Conservation (phyloP, 345 rosid species). For the Psidium friedrichsthalianum region DNA sequence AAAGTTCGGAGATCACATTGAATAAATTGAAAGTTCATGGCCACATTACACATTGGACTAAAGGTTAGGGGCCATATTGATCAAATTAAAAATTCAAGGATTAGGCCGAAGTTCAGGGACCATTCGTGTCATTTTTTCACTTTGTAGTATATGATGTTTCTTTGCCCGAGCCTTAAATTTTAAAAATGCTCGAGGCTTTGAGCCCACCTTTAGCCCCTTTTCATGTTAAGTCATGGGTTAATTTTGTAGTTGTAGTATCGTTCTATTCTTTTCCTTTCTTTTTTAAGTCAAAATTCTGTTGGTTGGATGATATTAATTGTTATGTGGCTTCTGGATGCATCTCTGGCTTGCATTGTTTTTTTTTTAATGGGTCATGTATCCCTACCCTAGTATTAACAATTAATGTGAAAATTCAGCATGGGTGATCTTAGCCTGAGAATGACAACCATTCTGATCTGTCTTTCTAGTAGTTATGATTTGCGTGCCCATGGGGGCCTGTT, state of each 20-base stretch:
- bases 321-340: not conserved
- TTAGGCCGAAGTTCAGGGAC: too few species aligned
- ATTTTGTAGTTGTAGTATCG: not conserved
- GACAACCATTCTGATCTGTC: not conserved
- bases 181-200: not conserved
- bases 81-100: too few species aligned
- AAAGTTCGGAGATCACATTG: too few species aligned
- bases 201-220: not conserved
- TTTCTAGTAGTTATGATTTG: not conserved
- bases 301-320: not conserved
- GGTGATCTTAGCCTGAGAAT: not conserved
- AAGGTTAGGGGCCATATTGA: too few species aligned
- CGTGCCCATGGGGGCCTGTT: not conserved
- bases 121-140: too few species aligned
- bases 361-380: not conserved
- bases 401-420: not conserved
- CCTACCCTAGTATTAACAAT: not conserved
- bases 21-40: too few species aligned
- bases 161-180: not conserved
- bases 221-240: not conserved
- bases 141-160: not conserved
- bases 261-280: not conserved
- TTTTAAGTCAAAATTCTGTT: not conserved
- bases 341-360: not conserved
- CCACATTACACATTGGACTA: too few species aligned